phyloP scores from a whole-genome alignment of 345 rosid species.

The Laguncularia racemosa region DNA sequence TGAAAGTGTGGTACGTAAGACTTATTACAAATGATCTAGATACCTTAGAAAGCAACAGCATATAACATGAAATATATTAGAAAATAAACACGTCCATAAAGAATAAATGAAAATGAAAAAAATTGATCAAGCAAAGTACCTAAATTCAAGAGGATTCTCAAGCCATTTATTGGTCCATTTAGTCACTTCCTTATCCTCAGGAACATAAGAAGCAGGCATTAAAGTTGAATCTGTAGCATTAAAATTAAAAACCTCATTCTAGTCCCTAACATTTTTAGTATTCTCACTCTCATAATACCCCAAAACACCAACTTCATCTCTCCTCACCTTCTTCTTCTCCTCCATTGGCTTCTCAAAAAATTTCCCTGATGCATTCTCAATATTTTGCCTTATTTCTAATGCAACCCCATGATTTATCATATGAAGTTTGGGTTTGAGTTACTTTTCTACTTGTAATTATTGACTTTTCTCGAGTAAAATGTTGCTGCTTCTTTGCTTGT shows the following conservation, averaged over 20 bases:
- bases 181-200: slow-evolving; percentile 12
- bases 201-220: slow-evolving; percentile 17
- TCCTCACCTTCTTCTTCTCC: slow-evolving; percentile 43
- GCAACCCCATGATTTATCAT: no score
- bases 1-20: no score
- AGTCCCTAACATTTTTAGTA: slow-evolving; percentile 47
- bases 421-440: no score
- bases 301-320: slow-evolving; percentile 38
- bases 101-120: no score
- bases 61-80: no score
- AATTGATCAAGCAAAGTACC: not conserved
- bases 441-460: no score
- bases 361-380: slow-evolving; percentile 20
- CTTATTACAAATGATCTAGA: no score
- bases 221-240: slow-evolving; percentile 7
- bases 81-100: no score
- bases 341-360: slow-evolving; percentile 43
- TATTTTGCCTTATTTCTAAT: slow-evolving; percentile 15
- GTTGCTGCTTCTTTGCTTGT: no score
- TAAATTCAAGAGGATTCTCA: slow-evolving; percentile 17
- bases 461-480: no score
- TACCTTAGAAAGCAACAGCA: no score
- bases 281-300: slow-evolving; percentile 47
- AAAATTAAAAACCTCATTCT: slow-evolving; percentile 46
- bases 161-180: slow-evolving; percentile 22